Evolutionary conservation across 768 basidiomycete species (phyloP).

Genomic region (Russula earlei): DNA sequence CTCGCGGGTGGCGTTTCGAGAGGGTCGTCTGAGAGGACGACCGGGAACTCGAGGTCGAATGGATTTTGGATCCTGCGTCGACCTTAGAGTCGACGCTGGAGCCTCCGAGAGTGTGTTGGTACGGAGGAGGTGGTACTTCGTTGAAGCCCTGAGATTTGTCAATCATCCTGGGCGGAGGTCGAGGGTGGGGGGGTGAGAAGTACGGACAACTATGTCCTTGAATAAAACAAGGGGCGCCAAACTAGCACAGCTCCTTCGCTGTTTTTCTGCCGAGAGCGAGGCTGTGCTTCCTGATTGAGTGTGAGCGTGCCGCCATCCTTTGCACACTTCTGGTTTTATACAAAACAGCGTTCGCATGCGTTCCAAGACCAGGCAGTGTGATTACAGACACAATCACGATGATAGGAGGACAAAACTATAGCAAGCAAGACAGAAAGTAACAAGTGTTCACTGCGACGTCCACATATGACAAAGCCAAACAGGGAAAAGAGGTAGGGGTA

Average conservation of each 20-base stretch:
- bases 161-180: conserved; percentile 3
- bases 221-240: too few relatives aligned
- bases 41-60: not conserved
- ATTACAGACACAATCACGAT: not conserved
- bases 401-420: not conserved
- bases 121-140: conserved; percentile 16
- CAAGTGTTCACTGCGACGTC: not conserved
- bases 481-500: not conserved
- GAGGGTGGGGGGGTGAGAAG: not conserved
- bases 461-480: not conserved
- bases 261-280: not conserved
- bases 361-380: not conserved
- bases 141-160: conserved; percentile 11
- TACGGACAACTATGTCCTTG: too few relatives aligned
- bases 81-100: not conserved
- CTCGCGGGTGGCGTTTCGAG: not conserved
- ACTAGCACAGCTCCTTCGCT: not conserved
- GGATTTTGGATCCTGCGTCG: not conserved
- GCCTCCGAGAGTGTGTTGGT: conserved; percentile 4
- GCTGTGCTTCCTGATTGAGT: too few relatives aligned
- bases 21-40: not conserved
- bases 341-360: not conserved
- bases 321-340: not conserved
- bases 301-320: too few relatives aligned
- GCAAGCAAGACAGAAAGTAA: not conserved